phyloP scores from a whole-genome alignment of 2,329 filamentous ascomycete species.

The Fusarium goolgardi region DNA sequence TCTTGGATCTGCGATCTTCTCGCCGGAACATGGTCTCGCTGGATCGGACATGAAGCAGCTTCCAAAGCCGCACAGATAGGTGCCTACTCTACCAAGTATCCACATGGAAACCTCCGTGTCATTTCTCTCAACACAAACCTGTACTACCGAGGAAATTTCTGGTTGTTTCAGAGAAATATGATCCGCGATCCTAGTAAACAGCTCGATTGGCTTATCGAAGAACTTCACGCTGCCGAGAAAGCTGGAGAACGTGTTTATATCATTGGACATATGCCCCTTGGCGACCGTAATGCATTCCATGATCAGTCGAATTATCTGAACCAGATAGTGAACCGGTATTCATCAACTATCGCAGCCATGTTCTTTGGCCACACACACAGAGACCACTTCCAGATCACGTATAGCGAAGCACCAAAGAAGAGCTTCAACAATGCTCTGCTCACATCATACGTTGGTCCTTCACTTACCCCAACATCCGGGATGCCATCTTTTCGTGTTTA shows the following conservation, averaged over 20 bases:
- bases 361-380: constrained; percentile 70
- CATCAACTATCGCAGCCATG: constrained; percentile 64
- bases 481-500: constrained; percentile 69
- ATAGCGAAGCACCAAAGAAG: constrained; percentile 59
- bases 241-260: constrained; percentile 66
- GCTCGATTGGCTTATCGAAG: constrained; percentile 64
- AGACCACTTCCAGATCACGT: constrained; percentile 67
- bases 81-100: constrained; percentile 61
- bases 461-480: constrained; percentile 65
- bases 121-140: constrained; percentile 71
- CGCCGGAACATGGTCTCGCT: constrained; percentile 58
- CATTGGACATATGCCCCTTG: constrained; percentile 67
- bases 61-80: constrained; percentile 56
- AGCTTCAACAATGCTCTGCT: constrained; percentile 58
- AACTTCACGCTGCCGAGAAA: constrained; percentile 65
- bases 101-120: constrained; percentile 62
- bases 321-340: constrained; percentile 65
- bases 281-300: constrained; percentile 62
- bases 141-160: constrained; percentile 69
- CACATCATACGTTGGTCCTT: constrained; percentile 66
- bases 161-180: constrained; percentile 63
- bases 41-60: constrained; percentile 55
- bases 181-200: constrained; percentile 63
- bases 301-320: constrained; percentile 65
- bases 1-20: constrained; percentile 67